Evolutionary conservation across 2,329 filamentous ascomycete species (phyloP), one percentile per base, ranked within the genome.

Genomic region (Trichoderma atrobrunneum): DNA sequence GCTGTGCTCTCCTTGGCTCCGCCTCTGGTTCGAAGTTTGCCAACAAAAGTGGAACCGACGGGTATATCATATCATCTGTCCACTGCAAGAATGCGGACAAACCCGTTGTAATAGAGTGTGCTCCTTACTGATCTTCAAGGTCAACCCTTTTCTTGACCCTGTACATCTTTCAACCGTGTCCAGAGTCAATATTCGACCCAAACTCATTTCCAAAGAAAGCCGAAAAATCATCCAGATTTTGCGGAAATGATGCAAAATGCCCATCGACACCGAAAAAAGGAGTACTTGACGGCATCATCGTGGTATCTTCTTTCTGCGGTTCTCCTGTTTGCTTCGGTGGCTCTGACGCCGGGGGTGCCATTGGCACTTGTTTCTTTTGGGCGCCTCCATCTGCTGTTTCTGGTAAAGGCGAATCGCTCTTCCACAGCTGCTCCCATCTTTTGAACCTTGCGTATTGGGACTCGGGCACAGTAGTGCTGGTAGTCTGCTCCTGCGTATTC

Each of bases 381-480:
- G 63, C 39, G 11, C 39, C 72, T 73, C 76, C 78, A 48, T 75
- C 74, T 11, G 67, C 72, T 30, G 76, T 77, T 16, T 80, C 78
- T 30, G 77, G 74, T n/a, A 76, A 32, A 2, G 79, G 75, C 11
- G 75, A 70, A 56, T 81, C 78, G 43, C 83, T 85, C 81, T 81
- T 80, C 80, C 85, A 85, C 3, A 86, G 78, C 79, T 85, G 85
- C 73, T 86, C 84, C 85, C 85, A 86, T 56, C 83, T 85, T 73
- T 86, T 86, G 75, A 86, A 87, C 1, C 84, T 80, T 63, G 85
- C 84, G 60, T 87, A 87, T 28, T 85, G 85, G 4, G 85, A 85
- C 72, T 85, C 85, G n/a, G 79, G 74, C 3, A 76, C 75, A 0
- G 81, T 80, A 5, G 79, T 74, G 26, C 32, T 64, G 39, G 54